Base-by-base conservation (phyloP, 2,329 filamentous ascomycete genomes). In the Parascedosporium putredinis region DNA sequence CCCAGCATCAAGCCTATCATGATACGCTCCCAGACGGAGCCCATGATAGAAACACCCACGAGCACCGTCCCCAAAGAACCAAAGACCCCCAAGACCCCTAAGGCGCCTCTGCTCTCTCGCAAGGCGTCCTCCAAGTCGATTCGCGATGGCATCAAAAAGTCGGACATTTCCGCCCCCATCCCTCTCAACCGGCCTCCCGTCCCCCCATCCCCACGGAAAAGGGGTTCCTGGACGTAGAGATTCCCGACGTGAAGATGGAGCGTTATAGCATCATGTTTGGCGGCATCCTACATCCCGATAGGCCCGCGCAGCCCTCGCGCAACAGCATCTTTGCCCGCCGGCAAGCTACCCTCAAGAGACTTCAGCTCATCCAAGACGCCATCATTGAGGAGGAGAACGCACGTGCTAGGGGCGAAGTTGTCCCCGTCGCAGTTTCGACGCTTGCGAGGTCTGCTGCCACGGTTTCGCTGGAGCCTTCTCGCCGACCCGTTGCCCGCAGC, bases 191-290 rank as follows among this genome's bases (percentile, higher is more conserved):
- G 34, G 20, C 40, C 44, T n/a, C 42, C 50, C n/a, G 57, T 55
- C 9, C 56, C 6, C 48, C 50, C 16, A 60, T 61, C 8, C 65
- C 46, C 5, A 45, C 45, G 3, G 18, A 18, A 4, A 45, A 45
- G 33, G 47, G 68, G 2, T 64, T 84, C 5, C 69, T 96, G 18
- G 75, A 89, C 57, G 76, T 96, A 14, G 80, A 90, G 48, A 93
- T 96, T 51, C 90, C 91, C 1, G 77, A 78, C 46, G 75, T 86
- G 50, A 80, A 84, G 54, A 74, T 97, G 74, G 91, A 96, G 62
- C 75, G 91, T 45, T 97, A 95, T 58, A 95, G 89, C 57, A 78
- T 96, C 55, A 96, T 96, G 90, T 96, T 97, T 60, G 81, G 83
- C 50, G 78, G 78, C 33, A 72, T 96, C 5, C 69, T 95, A 23